Conservation (phyloP, 768 basidiomycete genomes). For the Lactarius deliciosus region DNA sequence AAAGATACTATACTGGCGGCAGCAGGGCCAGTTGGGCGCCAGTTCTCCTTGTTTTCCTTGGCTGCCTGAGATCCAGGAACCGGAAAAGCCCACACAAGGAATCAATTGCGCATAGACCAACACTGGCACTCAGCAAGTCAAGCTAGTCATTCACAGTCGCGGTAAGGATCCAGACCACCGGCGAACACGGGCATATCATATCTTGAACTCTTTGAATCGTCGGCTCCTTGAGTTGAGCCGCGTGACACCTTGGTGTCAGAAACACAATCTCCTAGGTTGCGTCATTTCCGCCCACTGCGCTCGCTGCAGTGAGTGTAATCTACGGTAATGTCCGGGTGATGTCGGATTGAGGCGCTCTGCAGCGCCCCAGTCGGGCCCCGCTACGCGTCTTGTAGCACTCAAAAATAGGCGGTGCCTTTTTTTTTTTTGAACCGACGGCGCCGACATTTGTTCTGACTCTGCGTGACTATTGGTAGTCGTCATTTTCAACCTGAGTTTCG, state of each 20-base stretch:
- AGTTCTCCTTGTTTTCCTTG: neutral
- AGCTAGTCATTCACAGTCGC: neutral
- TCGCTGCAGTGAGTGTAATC: neutral
- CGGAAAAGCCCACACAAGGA: neutral
- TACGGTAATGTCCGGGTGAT: neutral
- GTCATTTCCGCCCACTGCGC: too few relatives aligned
- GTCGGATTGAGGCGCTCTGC: neutral
- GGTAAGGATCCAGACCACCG: neutral
- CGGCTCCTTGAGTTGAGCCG: neutral
- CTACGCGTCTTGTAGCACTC: neutral
- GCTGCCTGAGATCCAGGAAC: neutral
- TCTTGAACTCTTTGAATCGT: neutral
- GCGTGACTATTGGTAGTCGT: neutral
- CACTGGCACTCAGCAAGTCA: neutral
- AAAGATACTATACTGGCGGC: too few relatives aligned
- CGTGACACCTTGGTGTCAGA: neutral
- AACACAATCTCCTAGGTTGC: neutral
- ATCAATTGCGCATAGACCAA: neutral
- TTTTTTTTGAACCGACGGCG: too few relatives aligned
- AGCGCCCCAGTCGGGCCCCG: neutral
- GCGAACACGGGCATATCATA: neutral
- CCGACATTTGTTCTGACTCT: neutral
- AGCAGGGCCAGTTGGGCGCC: too few relatives aligned
- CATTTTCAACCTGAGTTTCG: neutral
- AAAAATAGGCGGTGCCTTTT: too few relatives aligned